A percentile compares a stretch with the other conserved stretches of the same genome.
phyloP scores from a whole-genome alignment of 495 filamentous ascomycete genomes.

The Penicillium silybi region DNA sequence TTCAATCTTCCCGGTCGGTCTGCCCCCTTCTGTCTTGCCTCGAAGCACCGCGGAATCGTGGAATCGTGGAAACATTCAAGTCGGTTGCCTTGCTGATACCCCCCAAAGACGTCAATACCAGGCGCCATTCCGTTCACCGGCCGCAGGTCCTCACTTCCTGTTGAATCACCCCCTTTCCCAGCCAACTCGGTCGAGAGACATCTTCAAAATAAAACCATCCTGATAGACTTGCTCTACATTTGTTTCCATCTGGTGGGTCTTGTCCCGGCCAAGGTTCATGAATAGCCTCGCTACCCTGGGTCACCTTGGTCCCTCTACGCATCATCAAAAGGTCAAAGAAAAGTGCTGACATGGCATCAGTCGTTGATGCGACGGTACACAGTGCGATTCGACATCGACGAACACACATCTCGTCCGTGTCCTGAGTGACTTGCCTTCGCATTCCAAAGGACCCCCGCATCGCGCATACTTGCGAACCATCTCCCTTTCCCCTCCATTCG shows the following conservation, averaged over 20 bases:
- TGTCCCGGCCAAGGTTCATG: slow-evolving; percentile 16
- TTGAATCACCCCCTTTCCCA: background rate
- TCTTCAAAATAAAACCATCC: background rate
- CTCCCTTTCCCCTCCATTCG: background rate
- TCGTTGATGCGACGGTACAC: slow-evolving; percentile 21
- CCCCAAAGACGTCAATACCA: slow-evolving; percentile 7
- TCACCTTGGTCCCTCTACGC: background rate
- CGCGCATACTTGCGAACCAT: background rate
- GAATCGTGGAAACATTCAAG: background rate
- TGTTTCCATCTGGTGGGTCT: slow-evolving; percentile 22
- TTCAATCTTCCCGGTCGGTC: slow-evolving; percentile 2
- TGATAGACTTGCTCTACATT: slow-evolving; percentile 15
- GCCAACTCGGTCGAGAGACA: background rate
- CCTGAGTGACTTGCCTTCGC: background rate
- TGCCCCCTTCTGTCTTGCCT: background rate
- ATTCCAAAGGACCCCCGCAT: background rate
- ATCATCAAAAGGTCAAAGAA: slow-evolving; percentile 3
- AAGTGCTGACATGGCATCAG: slow-evolving; percentile 33
- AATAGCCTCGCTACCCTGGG: slow-evolving; percentile 24
- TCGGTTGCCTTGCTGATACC: slow-evolving; percentile 20
- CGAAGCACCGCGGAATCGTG: background rate
- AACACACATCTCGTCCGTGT: slow-evolving; percentile 1
- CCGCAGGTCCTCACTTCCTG: slow-evolving; percentile 24
- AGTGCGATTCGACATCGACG: slow-evolving; percentile 12
- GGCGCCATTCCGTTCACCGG: slow-evolving; percentile 13